Base-by-base conservation (phyloP, 768 basidiomycete species). In the Mrakia frigida region DNA sequence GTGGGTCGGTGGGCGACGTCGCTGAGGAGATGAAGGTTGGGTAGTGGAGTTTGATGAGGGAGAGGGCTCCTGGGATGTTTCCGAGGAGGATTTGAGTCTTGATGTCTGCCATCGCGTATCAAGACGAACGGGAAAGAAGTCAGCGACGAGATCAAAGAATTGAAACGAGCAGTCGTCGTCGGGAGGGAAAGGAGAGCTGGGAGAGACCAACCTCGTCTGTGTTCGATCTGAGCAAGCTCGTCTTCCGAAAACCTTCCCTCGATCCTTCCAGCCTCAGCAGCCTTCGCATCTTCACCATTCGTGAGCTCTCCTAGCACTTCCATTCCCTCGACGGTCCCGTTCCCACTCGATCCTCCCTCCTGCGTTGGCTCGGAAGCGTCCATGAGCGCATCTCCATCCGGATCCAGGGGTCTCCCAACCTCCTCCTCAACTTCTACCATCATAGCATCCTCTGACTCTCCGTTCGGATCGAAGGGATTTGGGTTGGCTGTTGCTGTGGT, bases 21-120 rank as follows among this genome's bases (percentile, higher is more conserved):
- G 21, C 59, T n/a, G 69, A 77, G 35, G 70, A 82, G 82, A 93
- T 87, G 16, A 94, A 92, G 18, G 86, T 81, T 13, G 94, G 93
- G 80, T 93, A 97, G 80, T 93, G 86, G 35, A 84, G 82, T 78
- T 92, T 87, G 56, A 96, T 85, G 25, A 90, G 84, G 3, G 84
- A 85, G 21, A 87, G 89, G 3, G 93, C 92, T 37, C 89, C 87
- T 73, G 89, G 87, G 52, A 95, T 88, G n/a, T 86, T 87, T 21
- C 94, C 94, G 0, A 87, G 87, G 13, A 95, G 87, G 35, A 96
- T 90, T 79, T 87, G 85, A 59, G 83, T 84, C 74, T 89, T 87
- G 68, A 95, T 91, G 61, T 88, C 94, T 97, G 76, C 43, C 1
- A 28, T 35, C 35, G 23, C 25, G 23, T n/a, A 23, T 5, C 41